phyloP scores from a whole-genome alignment of 805 yeast species.

The Lipomyces spencermartinsiae region DNA sequence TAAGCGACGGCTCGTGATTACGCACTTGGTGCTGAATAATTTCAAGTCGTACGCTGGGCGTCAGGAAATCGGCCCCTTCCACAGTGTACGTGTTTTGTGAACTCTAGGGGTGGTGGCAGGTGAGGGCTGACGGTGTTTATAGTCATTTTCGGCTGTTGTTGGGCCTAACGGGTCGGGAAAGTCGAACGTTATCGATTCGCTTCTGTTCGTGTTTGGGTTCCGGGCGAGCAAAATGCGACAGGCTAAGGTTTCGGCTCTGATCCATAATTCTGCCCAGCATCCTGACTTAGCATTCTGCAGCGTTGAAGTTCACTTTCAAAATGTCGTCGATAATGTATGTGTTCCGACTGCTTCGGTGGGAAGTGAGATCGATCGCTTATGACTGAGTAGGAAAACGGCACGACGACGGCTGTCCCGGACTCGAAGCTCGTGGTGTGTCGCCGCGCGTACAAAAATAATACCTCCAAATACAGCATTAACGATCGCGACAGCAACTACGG shows the following conservation, averaged over 20 bases:
- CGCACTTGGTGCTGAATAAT: slow-evolving; percentile 73
- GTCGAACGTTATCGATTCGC: slow-evolving; percentile 95
- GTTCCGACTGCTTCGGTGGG: slow-evolving; percentile 38
- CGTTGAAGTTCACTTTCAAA: slow-evolving; percentile 87
- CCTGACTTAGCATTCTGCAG: slow-evolving; percentile 75
- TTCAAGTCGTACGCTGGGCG: slow-evolving; percentile 96
- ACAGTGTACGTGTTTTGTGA: slow-evolving; percentile 48
- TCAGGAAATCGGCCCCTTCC: slow-evolving; percentile 93
- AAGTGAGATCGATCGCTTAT: slow-evolving; percentile 10
- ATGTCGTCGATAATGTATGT: slow-evolving; percentile 62
- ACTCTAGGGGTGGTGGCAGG: background rate
- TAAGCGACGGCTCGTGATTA: slow-evolving; percentile 68
- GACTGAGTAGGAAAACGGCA: slow-evolving; percentile 48
- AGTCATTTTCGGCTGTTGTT: slow-evolving; percentile 94
- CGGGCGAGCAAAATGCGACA: slow-evolving; percentile 97
- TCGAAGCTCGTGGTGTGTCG: slow-evolving; percentile 76
- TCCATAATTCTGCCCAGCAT: slow-evolving; percentile 83
- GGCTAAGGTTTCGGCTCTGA: slow-evolving; percentile 86
- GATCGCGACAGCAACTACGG: slow-evolving; percentile 72
- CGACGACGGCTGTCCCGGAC: slow-evolving; percentile 56
- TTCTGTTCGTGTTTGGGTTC: slow-evolving; percentile 96
- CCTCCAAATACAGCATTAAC: slow-evolving; percentile 80
- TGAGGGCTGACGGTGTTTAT: slow-evolving; percentile 23
- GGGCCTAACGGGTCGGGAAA: slow-evolving; percentile 99
- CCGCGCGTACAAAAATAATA: slow-evolving; percentile 75